Conservation (phyloP, 2,329 filamentous ascomycete genomes). For the Penicillium expansum region DNA sequence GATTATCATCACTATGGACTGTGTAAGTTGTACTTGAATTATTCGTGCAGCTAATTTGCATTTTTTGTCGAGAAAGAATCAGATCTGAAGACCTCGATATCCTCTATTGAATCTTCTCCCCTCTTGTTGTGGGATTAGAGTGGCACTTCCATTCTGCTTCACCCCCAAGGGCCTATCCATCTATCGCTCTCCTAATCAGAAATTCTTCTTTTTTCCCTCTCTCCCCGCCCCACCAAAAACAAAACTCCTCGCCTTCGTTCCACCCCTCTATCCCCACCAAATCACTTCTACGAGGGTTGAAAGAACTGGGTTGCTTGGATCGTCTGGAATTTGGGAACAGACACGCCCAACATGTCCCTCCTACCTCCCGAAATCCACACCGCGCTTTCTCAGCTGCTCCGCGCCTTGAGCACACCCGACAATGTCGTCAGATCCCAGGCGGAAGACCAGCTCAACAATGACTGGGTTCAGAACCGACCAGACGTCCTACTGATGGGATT, state of each 20-base stretch:
- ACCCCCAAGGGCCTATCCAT: conserved; percentile 17
- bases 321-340: conserved; percentile 30
- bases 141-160: background rate
- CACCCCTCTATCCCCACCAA: conserved; percentile 18
- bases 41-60: background rate
- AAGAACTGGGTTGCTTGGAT: conserved; percentile 22
- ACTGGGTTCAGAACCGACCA: conserved; percentile 79
- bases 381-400: conserved; percentile 80
- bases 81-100: background rate
- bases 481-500: conserved; percentile 91
- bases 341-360: conserved; percentile 66
- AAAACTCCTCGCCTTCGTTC: conserved; percentile 26
- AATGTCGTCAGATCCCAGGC: conserved; percentile 81
- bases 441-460: conserved; percentile 84
- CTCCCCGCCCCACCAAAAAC: conserved; percentile 33
- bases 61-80: background rate
- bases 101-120: background rate
- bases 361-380: conserved; percentile 79
- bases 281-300: conserved; percentile 16
- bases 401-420: conserved; percentile 84
- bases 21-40: conserved; percentile 10
- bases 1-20: conserved; percentile 10
- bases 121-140: conserved; percentile 6
- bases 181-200: conserved; percentile 24
- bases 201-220: conserved; percentile 27